These are phyloP conservation scores for Funneliformis mosseae DNA, from an alignment of 192 early-diverging fungal genomes.

Conservation along the genomic window DNA sequence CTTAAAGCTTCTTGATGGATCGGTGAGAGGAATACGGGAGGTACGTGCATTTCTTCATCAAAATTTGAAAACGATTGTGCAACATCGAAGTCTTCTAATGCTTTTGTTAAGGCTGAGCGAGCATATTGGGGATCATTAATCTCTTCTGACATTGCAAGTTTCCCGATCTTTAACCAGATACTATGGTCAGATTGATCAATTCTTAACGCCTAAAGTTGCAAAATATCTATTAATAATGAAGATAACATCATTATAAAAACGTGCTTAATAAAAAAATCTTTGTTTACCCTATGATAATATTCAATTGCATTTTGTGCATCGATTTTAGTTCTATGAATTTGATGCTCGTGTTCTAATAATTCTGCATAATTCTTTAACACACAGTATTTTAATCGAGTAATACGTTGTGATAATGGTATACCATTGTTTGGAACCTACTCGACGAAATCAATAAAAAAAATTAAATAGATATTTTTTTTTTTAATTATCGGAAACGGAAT, in stretches of 20 bases:
- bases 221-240: background rate
- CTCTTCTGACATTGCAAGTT: slow-evolving; percentile 14
- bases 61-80: background rate
- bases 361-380: slow-evolving; percentile 18
- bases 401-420: slow-evolving; percentile 1
- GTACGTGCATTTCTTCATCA: background rate
- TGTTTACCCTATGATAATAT: slow-evolving; percentile 2
- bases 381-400: slow-evolving; percentile 22
- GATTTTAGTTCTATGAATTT: background rate
- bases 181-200: slow-evolving; percentile 14
- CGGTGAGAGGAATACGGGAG: background rate
- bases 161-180: slow-evolving; percentile 14
- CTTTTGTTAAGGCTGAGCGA: background rate
- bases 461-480: no score
- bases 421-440: background rate
- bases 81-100: background rate
- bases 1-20: slow-evolving; percentile 6
- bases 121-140: slow-evolving; percentile 1
- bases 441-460: no score
- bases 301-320: slow-evolving; percentile 18
- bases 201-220: background rate
- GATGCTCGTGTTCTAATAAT: background rate
- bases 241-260: background rate
- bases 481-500: background rate
- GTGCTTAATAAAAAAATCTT: background rate